phyloP scores from a whole-genome alignment of 306 rosid species.

The Quercus parvula region DNA sequence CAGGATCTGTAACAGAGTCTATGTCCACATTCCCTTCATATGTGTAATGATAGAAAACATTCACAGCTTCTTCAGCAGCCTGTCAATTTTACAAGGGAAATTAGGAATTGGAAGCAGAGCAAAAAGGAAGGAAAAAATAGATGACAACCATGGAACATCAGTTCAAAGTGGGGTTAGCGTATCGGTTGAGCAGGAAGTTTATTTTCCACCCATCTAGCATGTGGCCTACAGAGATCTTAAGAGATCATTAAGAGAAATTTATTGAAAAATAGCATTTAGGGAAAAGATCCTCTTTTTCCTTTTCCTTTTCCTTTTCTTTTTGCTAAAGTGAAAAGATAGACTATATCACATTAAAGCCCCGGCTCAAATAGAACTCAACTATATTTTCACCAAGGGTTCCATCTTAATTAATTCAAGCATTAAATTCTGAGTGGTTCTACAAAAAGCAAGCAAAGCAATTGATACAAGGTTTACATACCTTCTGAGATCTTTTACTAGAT shows the following conservation, averaged over 20 bases:
- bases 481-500: too few relatives aligned
- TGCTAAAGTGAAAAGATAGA: not conserved
- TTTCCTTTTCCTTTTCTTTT: not conserved
- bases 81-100: conserved; percentile 35
- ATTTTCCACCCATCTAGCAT: not conserved
- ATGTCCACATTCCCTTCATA: conserved; percentile 98
- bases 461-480: too few relatives aligned
- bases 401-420: not conserved
- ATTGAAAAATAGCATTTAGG: not conserved
- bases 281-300: not conserved
- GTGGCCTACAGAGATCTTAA: not conserved
- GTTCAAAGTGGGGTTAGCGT: not conserved
- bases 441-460: too few relatives aligned
- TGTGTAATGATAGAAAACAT: conserved; percentile 96
- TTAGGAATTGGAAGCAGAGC: conserved; percentile 27
- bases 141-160: not conserved
- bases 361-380: not conserved
- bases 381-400: not conserved
- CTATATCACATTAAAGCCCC: not conserved
- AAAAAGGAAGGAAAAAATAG: not conserved
- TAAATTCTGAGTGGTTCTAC: too few relatives aligned
- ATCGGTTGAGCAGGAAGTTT: not conserved
- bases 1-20: conserved; percentile 96
- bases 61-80: conserved; percentile 98
- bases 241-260: not conserved